Evolutionary conservation across 192 early-diverging fungal species (phyloP).

Genomic region (Kappamyces sp.): DNA sequence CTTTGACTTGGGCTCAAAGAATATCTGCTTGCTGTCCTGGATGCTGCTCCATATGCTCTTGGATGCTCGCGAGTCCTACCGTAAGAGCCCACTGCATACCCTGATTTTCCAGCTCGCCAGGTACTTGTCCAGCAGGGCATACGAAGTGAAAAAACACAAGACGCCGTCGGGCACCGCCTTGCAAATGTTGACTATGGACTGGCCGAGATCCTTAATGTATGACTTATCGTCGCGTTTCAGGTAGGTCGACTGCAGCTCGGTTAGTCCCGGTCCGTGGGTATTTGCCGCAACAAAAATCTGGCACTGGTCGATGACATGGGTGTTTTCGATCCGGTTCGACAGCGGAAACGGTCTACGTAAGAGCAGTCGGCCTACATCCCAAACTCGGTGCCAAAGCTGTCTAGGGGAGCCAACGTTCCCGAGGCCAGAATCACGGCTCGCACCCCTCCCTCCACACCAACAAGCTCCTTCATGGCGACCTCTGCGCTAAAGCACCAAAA

Average conservation of each 20-base stretch:
- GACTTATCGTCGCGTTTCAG: conserved; percentile 20
- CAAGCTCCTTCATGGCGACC: conserved; percentile 49
- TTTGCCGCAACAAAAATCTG: conserved; percentile 57
- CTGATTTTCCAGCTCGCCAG: conserved; percentile 31
- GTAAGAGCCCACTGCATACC: conserved; percentile 1
- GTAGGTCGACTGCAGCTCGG: conserved; percentile 42
- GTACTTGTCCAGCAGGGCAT: conserved; percentile 34
- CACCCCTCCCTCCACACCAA: conserved; percentile 14
- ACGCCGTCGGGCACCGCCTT: conserved; percentile 44
- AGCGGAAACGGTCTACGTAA: conserved; percentile 22
- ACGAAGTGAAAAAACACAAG: conserved; percentile 50
- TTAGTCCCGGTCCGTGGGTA: conserved; percentile 37
- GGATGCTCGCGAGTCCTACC: not conserved
- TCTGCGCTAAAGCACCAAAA: conserved; percentile 61
- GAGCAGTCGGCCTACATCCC: conserved; percentile 29
- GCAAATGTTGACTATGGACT: conserved; percentile 34
- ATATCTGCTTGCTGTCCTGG: conserved; percentile 25
- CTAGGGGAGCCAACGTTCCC: conserved; percentile 59
- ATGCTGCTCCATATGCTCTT: conserved; percentile 30
- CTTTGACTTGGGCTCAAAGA: conserved; percentile 47
- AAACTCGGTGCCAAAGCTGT: conserved; percentile 49
- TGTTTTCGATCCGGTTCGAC: conserved; percentile 39
- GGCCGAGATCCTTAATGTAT: conserved; percentile 45
- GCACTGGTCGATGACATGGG: conserved; percentile 58
- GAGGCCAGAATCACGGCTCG: conserved; percentile 54